These are phyloP conservation scores for Trifolium subterraneum DNA, from an alignment of 306 rosid genomes.

Conservation along the genomic window DNA sequence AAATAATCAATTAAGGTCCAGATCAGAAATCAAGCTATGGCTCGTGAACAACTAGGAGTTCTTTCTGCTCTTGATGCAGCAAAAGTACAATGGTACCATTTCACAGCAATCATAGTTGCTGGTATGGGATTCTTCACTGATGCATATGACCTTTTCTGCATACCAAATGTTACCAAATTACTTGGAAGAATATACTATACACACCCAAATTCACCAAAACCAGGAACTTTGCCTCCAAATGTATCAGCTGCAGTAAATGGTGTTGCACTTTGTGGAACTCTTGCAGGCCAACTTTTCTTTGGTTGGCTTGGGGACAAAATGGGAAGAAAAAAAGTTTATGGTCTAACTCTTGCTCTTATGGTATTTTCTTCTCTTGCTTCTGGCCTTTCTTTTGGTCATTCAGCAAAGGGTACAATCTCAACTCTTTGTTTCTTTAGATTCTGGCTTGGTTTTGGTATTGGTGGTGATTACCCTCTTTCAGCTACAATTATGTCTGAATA, in stretches of 20 bases:
- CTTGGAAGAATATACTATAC: conserved; percentile 44
- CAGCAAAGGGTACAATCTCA: conserved; percentile 23
- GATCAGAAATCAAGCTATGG: conserved; percentile 23
- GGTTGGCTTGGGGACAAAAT: conserved; percentile 50
- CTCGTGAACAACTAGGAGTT: conserved; percentile 37
- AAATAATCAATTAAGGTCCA: neutral
- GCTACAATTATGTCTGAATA: conserved; percentile 50
- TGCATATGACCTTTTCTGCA: conserved; percentile 46
- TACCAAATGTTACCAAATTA: conserved; percentile 39
- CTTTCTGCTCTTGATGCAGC: conserved; percentile 44
- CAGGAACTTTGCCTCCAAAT: conserved; percentile 43
- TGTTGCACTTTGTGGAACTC: conserved; percentile 45
- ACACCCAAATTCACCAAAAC: conserved; percentile 15
- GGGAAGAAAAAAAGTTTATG: conserved; percentile 46
- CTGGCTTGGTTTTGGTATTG: conserved; percentile 50
- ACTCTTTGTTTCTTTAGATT: conserved; percentile 46
- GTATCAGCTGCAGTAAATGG: conserved; percentile 39
- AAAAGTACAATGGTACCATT: conserved; percentile 45
- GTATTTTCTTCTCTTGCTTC: conserved; percentile 39
- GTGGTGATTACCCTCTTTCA: conserved; percentile 51
- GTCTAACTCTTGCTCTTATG: conserved; percentile 42
- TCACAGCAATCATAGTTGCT: conserved; percentile 43
- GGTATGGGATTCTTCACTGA: conserved; percentile 52
- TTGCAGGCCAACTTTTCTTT: conserved; percentile 46
- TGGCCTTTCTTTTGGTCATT: conserved; percentile 43